Evolutionary conservation across 805 yeast genomes (phyloP).

Genomic region (Myxozyma neotropica): DNA sequence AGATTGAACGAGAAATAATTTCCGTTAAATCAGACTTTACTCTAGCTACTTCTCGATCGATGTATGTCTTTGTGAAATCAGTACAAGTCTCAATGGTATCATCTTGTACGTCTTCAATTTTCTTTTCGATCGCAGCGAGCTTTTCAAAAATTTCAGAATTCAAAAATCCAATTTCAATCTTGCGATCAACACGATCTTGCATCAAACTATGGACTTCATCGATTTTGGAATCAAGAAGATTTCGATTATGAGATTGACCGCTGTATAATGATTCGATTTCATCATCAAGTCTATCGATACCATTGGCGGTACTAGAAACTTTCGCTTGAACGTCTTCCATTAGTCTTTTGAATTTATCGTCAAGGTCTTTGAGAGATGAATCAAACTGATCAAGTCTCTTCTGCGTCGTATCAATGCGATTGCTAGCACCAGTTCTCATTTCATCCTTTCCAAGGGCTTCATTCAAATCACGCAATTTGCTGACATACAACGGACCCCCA

Average conservation of each 20-base stretch:
- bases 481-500: no score
- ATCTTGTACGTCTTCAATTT: not conserved
- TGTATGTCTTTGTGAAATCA: no score
- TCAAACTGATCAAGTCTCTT: no score
- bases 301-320: no score
- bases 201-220: not conserved
- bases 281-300: no score
- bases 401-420: no score
- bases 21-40: not conserved
- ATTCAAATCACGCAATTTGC: no score
- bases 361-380: no score
- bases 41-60: not conserved
- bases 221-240: not conserved
- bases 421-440: no score
- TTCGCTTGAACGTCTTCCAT: not conserved
- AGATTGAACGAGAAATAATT: no score
- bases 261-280: not conserved
- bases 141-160: not conserved
- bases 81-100: not conserved
- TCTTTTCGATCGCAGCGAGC: not conserved
- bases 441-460: no score
- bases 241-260: not conserved
- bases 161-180: not conserved
- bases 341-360: no score
- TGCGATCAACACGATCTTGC: not conserved